Evolutionary conservation across 352 stramenopile species (phyloP).

Genomic region (Globisporangium spiculum): DNA sequence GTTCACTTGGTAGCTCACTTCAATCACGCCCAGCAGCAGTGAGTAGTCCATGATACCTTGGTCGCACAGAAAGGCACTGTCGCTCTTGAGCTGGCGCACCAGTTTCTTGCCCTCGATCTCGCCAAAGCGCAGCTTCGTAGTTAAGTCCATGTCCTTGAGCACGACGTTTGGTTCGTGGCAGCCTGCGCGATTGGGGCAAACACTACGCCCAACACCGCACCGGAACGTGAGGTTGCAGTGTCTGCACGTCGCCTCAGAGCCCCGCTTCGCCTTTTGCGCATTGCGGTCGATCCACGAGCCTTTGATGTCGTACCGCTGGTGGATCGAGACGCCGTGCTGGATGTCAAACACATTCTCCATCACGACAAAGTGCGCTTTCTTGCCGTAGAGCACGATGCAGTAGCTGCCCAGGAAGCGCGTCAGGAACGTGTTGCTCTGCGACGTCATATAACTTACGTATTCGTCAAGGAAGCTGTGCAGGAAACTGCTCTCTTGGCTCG

Average conservation of each 20-base stretch:
- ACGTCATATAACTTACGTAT: constrained; percentile 61
- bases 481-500: constrained; percentile 49
- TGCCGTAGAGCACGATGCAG: constrained; percentile 75
- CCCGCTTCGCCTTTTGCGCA: constrained; percentile 50
- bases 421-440: constrained; percentile 61
- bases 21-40: constrained; percentile 72
- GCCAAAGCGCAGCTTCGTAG: constrained; percentile 67
- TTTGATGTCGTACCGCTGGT: constrained; percentile 89
- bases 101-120: constrained; percentile 38
- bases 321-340: constrained; percentile 65
- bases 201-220: constrained; percentile 41
- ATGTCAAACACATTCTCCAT: constrained; percentile 90
- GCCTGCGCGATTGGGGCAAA: constrained; percentile 60
- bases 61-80: constrained; percentile 69
- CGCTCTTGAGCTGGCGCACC: constrained; percentile 58
- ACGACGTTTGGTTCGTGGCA: constrained; percentile 72
- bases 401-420: constrained; percentile 85
- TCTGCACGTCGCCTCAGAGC: constrained; percentile 60
- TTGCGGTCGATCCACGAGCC: constrained; percentile 83
- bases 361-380: constrained; percentile 75
- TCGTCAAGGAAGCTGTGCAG: constrained; percentile 62
- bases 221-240: constrained; percentile 74
- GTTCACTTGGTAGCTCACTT: constrained; percentile 76
- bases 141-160: constrained; percentile 81
- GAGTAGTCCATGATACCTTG: constrained; percentile 86